These are phyloP conservation scores for Leccinum longicurvipes DNA, from an alignment of 768 basidiomycete genomes.

Conservation along the genomic window DNA sequence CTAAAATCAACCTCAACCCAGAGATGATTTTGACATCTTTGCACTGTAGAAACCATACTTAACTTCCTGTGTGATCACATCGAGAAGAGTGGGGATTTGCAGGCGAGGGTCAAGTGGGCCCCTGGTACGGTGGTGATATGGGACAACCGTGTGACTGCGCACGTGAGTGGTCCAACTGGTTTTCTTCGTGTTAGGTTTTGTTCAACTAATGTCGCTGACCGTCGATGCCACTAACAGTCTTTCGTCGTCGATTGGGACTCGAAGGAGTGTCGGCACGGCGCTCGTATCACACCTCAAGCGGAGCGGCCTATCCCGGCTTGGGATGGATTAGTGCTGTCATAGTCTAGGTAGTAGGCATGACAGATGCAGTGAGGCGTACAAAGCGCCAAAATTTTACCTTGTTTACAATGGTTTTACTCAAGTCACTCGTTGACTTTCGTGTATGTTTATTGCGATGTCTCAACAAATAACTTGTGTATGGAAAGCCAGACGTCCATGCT, in stretches of 20 bases:
- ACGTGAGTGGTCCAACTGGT: slow-evolving; percentile 45
- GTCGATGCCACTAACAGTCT: slow-evolving; percentile 47
- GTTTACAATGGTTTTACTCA: too few relatives aligned
- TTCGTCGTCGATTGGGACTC: slow-evolving; percentile 72
- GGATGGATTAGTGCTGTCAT: slow-evolving; percentile 45
- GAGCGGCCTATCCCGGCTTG: slow-evolving; percentile 70
- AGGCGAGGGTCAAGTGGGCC: slow-evolving; percentile 73
- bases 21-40: neutral
- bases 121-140: slow-evolving; percentile 77
- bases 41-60: slow-evolving; percentile 51
- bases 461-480: too few relatives aligned
- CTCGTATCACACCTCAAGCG: slow-evolving; percentile 78
- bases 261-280: slow-evolving; percentile 70
- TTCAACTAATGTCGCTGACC: neutral
- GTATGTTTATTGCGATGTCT: too few relatives aligned
- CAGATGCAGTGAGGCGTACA: too few relatives aligned
- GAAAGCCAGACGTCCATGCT: too few relatives aligned
- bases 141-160: slow-evolving; percentile 77
- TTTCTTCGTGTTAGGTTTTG: neutral
- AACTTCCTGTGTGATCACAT: slow-evolving; percentile 73
- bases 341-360: too few relatives aligned
- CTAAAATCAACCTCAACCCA: slow-evolving; percentile 10
- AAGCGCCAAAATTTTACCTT: too few relatives aligned
- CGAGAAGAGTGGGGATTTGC: slow-evolving; percentile 72
- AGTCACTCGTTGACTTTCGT: too few relatives aligned